Conservation (phyloP, 495 filamentous ascomycete species). For the Barbatosphaeria neglecta region DNA sequence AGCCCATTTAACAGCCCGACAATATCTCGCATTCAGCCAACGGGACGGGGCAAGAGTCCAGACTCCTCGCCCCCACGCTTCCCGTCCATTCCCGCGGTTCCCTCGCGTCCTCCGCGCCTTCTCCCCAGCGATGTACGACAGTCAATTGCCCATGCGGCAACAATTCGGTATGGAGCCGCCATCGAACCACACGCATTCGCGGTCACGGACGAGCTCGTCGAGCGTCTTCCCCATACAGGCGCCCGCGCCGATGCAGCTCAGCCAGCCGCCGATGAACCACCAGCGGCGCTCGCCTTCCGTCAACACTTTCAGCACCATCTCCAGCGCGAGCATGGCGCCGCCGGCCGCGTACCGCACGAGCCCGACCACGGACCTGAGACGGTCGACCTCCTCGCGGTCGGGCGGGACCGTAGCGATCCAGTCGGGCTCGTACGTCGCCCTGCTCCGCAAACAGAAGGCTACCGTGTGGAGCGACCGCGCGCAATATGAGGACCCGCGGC, state of each 20-base stretch:
- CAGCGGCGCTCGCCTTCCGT: slow-evolving; percentile 58
- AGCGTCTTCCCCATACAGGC: slow-evolving; percentile 36
- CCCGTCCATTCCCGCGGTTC: too few species aligned
- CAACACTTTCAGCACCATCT: slow-evolving; percentile 59
- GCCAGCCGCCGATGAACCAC: slow-evolving; percentile 27
- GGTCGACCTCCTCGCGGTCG: slow-evolving; percentile 62
- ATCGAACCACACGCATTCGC: slow-evolving; percentile 33
- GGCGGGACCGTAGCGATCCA: slow-evolving; percentile 44
- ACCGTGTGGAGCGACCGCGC: slow-evolving; percentile 98
- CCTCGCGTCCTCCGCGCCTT: not conserved
- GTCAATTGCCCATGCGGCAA: slow-evolving; percentile 17
- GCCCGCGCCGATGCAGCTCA: slow-evolving; percentile 23
- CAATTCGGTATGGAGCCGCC: slow-evolving; percentile 26
- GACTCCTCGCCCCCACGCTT: not conserved
- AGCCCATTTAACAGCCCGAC: not conserved
- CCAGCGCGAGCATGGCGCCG: slow-evolving; percentile 37
- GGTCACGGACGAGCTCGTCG: slow-evolving; percentile 50
- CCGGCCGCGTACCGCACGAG: slow-evolving; percentile 36
- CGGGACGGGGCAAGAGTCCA: not conserved
- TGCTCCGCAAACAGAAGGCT: slow-evolving; percentile 90
- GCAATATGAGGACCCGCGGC: slow-evolving; percentile 80
- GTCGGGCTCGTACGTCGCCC: slow-evolving; percentile 74
- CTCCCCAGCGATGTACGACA: slow-evolving; percentile 6
- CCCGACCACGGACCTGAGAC: slow-evolving; percentile 51
- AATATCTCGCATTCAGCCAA: not conserved